These are phyloP conservation scores for Ajuga chamaepitys DNA, from an alignment of 257 asterid genomes.

Conservation along the genomic window DNA sequence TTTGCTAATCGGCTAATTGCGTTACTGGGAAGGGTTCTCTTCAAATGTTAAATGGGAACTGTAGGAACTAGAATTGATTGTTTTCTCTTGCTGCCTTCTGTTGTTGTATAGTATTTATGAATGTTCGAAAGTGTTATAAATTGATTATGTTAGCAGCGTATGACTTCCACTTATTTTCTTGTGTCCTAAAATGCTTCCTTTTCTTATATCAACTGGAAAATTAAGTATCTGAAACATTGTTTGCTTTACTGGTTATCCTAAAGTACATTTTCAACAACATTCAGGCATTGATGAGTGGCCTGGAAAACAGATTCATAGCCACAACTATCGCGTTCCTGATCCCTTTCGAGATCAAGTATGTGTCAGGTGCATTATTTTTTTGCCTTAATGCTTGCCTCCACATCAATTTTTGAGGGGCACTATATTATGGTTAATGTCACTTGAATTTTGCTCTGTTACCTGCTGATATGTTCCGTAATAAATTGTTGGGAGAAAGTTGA, in stretches of 20 bases:
- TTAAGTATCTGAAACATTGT: not conserved
- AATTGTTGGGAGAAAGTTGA: not conserved
- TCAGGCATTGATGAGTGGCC: conserved; percentile 88
- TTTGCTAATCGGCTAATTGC: too few species aligned
- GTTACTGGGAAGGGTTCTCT: too few species aligned
- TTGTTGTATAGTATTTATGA: too few species aligned
- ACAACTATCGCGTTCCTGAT: conserved; percentile 89
- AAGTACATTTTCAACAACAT: conserved; percentile 6
- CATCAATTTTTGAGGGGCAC: not conserved
- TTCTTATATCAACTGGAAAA: not conserved
- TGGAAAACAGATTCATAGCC: conserved; percentile 92
- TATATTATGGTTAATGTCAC: not conserved
- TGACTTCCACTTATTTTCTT: not conserved
- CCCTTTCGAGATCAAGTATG: conserved; percentile 77
- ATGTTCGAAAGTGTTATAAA: not conserved
- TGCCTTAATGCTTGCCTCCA: not conserved
- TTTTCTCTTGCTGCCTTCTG: not conserved
- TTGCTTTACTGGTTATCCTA: not conserved
- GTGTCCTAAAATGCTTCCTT: not conserved
- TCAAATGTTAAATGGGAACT: too few species aligned
- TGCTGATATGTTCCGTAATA: not conserved
- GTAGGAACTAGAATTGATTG: not conserved
- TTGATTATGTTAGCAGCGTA: not conserved
- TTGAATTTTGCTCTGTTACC: not conserved
- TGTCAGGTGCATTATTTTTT: conserved; percentile 26